Conservation (phyloP, 805 yeast species). For the Starmerella powellii region DNA sequence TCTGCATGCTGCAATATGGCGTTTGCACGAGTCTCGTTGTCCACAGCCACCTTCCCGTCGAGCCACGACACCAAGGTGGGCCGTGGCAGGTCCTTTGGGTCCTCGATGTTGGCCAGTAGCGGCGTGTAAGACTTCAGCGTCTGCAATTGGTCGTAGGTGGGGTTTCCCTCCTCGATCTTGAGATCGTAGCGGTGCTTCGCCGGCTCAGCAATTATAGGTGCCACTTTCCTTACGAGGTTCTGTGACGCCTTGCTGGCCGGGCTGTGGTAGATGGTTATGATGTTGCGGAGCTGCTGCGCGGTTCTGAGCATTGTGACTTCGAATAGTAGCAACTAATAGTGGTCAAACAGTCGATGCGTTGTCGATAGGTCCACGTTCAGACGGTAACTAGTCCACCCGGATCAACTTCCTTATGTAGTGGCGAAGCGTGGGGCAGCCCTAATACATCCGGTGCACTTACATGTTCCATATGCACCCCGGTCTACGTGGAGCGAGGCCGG, state of each 20-base stretch:
- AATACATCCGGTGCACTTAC: too few species aligned
- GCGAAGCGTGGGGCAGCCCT: too few species aligned
- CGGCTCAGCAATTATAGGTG: slow-evolving; percentile 18
- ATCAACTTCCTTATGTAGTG: too few species aligned
- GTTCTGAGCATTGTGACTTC: slow-evolving; percentile 25
- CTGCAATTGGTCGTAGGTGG: slow-evolving; percentile 26
- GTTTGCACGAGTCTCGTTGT: slow-evolving; percentile 34
- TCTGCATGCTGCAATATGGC: slow-evolving; percentile 30
- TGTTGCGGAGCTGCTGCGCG: slow-evolving; percentile 24
- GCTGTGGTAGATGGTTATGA: slow-evolving; percentile 28
- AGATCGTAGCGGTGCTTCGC: slow-evolving; percentile 23
- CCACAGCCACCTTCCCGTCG: slow-evolving; percentile 41
- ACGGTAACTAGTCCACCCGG: neutral
- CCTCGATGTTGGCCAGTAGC: slow-evolving; percentile 13
- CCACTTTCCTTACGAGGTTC: slow-evolving; percentile 18
- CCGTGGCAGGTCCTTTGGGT: slow-evolving; percentile 25
- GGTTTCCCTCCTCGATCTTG: slow-evolving; percentile 25
- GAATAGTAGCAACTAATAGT: neutral
- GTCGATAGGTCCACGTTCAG: neutral
- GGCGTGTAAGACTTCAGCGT: slow-evolving; percentile 17
- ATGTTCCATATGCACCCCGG: too few species aligned
- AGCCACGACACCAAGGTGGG: slow-evolving; percentile 57
- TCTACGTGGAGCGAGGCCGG: too few species aligned
- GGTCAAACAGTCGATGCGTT: too few species aligned
- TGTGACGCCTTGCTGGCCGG: slow-evolving; percentile 21